A percentile compares a stretch with the other conserved stretches of the same genome.
These are phyloP conservation scores for Usnea hakonensis DNA, from an alignment of 495 filamentous ascomycete species.

Conservation along the genomic window DNA sequence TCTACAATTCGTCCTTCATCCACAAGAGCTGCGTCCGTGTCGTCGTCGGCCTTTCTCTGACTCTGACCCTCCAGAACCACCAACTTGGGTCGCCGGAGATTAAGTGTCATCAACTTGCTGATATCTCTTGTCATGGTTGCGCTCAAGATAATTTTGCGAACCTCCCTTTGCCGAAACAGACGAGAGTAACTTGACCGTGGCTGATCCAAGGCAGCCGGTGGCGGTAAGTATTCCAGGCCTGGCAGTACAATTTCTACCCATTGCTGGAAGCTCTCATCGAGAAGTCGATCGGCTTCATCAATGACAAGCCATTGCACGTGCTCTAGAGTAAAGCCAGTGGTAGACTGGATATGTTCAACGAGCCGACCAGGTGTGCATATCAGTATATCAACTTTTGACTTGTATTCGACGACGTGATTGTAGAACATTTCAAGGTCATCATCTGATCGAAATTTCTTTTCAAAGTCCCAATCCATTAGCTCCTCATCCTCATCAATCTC, in stretches of 20 bases:
- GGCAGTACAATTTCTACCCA: constrained; percentile 72
- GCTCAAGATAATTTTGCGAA: constrained; percentile 72
- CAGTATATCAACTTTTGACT: constrained; percentile 75
- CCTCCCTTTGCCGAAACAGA: constrained; percentile 29
- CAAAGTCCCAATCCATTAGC: constrained; percentile 39
- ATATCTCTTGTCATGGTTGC: constrained; percentile 92
- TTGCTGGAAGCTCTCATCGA: constrained; percentile 87
- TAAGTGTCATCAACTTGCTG: constrained; percentile 66
- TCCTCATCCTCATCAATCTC: constrained; percentile 40
- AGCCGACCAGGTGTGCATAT: constrained; percentile 89
- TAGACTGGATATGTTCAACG: constrained; percentile 81
- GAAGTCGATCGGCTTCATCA: constrained; percentile 87
- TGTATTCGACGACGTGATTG: constrained; percentile 53
- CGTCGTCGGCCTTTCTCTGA: background rate
- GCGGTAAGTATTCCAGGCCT: constrained; percentile 45
- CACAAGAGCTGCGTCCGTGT: constrained; percentile 5
- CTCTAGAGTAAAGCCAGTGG: constrained; percentile 67
- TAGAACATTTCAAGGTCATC: constrained; percentile 37
- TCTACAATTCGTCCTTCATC: constrained; percentile 37
- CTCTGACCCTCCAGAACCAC: constrained; percentile 57
- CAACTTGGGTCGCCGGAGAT: constrained; percentile 64
- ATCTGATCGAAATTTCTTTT: constrained; percentile 38
- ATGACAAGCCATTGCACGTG: constrained; percentile 80
- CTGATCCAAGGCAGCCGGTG: constrained; percentile 35
- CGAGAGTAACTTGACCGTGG: constrained; percentile 1